A percentile compares a stretch with the other conserved stretches of the same genome.
phyloP scores from a whole-genome alignment of 139 green algal genomes.

The Haematococcus lacustris region DNA sequence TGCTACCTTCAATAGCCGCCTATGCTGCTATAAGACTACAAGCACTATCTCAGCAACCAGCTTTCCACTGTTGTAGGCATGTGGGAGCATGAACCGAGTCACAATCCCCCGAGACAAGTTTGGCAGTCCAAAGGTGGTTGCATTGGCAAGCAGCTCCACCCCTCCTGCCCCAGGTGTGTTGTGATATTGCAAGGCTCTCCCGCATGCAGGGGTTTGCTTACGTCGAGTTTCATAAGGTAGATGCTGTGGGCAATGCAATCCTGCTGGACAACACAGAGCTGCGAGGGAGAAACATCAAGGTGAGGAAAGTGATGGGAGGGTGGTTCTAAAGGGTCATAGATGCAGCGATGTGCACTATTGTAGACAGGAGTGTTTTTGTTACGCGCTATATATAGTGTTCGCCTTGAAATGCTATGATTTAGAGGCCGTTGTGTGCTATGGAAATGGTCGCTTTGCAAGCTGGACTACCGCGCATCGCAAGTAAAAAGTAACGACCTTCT shows the following conservation, averaged over 20 bases:
- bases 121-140: slow-evolving; percentile 81
- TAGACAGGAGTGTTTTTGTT: not conserved
- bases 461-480: too few species aligned
- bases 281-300: slow-evolving; percentile 73
- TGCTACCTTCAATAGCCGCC: too few species aligned
- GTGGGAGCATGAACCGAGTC: slow-evolving; percentile 96
- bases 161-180: not conserved
- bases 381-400: not conserved
- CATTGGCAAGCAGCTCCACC: not conserved
- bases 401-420: too few species aligned
- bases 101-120: slow-evolving; percentile 94
- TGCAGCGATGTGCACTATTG: too few species aligned
- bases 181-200: not conserved
- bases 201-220: slow-evolving; percentile 84
- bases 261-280: slow-evolving; percentile 78
- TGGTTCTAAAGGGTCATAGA: not conserved
- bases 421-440: too few species aligned
- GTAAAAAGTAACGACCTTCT: too few species aligned
- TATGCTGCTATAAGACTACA: not conserved
- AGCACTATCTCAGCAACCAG: not conserved
- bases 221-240: slow-evolving; percentile 93
- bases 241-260: slow-evolving; percentile 82
- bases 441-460: too few species aligned
- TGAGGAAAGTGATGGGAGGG: slow-evolving; percentile 11
- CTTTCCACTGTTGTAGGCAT: slow-evolving; percentile 53